Evolutionary conservation across 2,329 filamentous ascomycete genomes (phyloP), one percentile per base, ranked within the genome.

Genomic region (Colletotrichum sp.): DNA sequence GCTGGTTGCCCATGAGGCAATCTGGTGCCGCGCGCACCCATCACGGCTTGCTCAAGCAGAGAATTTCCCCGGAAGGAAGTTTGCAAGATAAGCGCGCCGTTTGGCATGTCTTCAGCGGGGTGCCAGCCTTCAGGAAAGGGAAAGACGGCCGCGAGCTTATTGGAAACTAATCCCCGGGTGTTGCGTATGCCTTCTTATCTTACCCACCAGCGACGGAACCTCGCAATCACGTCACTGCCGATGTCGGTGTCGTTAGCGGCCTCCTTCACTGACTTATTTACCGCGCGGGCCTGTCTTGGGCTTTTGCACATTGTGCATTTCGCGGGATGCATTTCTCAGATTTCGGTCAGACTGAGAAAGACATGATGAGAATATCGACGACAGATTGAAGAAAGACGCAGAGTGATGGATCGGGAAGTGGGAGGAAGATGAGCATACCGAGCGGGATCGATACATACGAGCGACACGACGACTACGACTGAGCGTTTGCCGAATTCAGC

Each of bases 151-250:
- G 58, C 7, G 24, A 28, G 32, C 56, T 63, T 16, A 68, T 75
- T 68, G 62, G 63, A 18, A 48, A 58, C 36, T 58, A 63, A 72
- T 72, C 21, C 69, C 69, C 69, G 69, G 59, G 63, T 30, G 21
- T 75, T 68, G 73, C 69, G 69, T 72, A 68, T 34, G 69, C 56
- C 56, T 43, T 67, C 63, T 75, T 58, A 63, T 73, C 69, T 75
- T 63, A 72, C 73, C 73, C 69, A 63, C 69, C 63, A 36, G 55
- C 34, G 69, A 38, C 73, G 67, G 55, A 62, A 75, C 73, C 73
- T 75, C 58, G 73, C 62, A 73, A 75, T 72, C 73, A 73, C 69
- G 69, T 73, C 73, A 75, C 56, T 75, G 73, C 73, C 73, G 73
- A 75, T 75, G 73, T 75, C 73, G 73, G 73, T 71, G 62, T 67